Conservation (phyloP, 208 protist genomes). For the Porcisia deanei region DNA sequence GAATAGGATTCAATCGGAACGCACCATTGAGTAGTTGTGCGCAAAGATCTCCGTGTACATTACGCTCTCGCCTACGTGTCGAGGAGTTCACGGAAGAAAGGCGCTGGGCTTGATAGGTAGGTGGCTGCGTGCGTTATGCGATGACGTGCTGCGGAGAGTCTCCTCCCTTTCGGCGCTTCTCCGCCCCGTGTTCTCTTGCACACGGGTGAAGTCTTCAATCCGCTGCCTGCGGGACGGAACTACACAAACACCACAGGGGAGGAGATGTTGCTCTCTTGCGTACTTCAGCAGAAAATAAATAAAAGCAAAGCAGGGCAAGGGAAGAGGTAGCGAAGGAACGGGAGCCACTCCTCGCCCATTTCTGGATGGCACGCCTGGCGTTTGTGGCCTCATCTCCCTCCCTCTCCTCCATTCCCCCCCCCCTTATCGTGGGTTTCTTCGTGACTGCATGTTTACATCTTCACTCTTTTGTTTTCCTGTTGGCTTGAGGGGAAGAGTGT, state of each 20-base stretch:
- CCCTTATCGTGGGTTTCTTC: no score
- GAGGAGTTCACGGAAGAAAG: neutral
- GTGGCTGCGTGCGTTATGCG: neutral
- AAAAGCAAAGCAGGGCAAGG: neutral
- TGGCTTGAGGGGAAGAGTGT: no score
- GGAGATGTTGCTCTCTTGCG: neutral
- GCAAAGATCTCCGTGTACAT: neutral
- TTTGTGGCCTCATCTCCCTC: neutral
- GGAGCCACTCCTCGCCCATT: neutral
- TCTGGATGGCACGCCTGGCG: neutral
- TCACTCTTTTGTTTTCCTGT: no score
- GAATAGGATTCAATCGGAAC: no score
- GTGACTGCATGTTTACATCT: no score
- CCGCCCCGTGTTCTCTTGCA: neutral
- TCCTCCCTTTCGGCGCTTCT: neutral
- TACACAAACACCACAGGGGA: no score
- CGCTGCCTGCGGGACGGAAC: neutral
- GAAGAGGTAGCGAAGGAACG: neutral
- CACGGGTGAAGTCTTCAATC: neutral
- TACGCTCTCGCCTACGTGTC: neutral
- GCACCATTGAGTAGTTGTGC: no score
- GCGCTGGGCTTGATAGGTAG: neutral
- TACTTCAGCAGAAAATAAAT: neutral
- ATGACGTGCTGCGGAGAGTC: neutral
- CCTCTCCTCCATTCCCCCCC: neutral